These are phyloP conservation scores for Aspergillus sclerotiicarbonarius DNA, from an alignment of 495 filamentous ascomycete species.

Conservation along the genomic window DNA sequence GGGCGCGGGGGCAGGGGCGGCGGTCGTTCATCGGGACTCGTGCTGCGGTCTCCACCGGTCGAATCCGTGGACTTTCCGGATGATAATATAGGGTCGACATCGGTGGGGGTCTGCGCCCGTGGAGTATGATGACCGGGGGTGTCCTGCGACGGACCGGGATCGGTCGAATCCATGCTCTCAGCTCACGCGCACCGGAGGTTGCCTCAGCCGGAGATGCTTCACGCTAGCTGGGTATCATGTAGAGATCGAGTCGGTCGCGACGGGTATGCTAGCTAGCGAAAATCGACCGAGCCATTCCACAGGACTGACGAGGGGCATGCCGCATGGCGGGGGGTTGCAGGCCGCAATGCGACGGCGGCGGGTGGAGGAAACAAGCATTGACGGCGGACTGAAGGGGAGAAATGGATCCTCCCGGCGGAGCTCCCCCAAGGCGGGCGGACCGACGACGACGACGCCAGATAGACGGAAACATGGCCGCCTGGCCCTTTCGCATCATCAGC, in stretches of 20 bases:
- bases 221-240: neutral
- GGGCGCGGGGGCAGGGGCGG: constrained; percentile 73
- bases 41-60: constrained; percentile 20
- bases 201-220: neutral
- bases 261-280: neutral
- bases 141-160: constrained; percentile 5
- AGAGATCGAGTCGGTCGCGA: neutral
- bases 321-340: neutral
- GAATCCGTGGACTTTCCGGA: constrained; percentile 6
- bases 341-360: neutral
- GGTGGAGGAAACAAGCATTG: neutral
- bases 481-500: constrained; percentile 11
- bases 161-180: constrained; percentile 17
- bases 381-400: neutral
- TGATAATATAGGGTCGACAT: constrained; percentile 7
- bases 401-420: constrained; percentile 3
- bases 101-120: neutral
- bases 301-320: neutral
- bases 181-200: constrained; percentile 12
- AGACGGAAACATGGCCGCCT: constrained; percentile 16
- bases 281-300: neutral
- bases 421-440: constrained; percentile 13
- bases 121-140: neutral
- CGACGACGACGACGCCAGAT: constrained; percentile 9
- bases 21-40: constrained; percentile 40